These are phyloP conservation scores for Tuber borchii DNA, from an alignment of 495 filamentous ascomycete species.

Conservation along the genomic window DNA sequence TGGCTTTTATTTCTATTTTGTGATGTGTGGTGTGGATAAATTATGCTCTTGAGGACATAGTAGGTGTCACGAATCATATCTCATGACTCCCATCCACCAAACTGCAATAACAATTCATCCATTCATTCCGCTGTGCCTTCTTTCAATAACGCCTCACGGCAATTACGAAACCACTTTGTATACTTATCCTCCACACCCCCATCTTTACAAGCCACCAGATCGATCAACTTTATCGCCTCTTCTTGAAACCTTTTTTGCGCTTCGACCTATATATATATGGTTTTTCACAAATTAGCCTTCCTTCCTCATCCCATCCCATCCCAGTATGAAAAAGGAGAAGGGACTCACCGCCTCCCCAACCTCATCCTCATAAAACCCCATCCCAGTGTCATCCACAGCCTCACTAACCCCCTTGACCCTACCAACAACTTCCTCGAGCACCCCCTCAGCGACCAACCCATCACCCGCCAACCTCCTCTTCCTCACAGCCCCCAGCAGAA, in stretches of 20 bases:
- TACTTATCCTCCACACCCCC: constrained; percentile 31
- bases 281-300: background rate
- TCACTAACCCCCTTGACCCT: constrained; percentile 25
- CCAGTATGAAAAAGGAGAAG: background rate
- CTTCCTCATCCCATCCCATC: background rate
- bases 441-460: constrained; percentile 19
- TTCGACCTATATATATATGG: constrained; percentile 5
- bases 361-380: constrained; percentile 40
- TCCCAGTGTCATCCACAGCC: constrained; percentile 37
- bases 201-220: constrained; percentile 19
- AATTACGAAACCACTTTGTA: constrained; percentile 36
- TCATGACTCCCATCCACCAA: background rate
- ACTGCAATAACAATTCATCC: background rate
- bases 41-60: background rate
- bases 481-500: constrained; percentile 28
- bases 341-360: constrained; percentile 27
- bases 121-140: background rate
- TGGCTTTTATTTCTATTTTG: background rate
- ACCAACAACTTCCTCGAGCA: constrained; percentile 29
- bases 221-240: constrained; percentile 26
- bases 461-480: constrained; percentile 27
- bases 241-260: constrained; percentile 24
- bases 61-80: background rate
- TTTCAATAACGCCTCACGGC: constrained; percentile 27
- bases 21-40: background rate